phyloP scores from a whole-genome alignment of 2,329 filamentous ascomycete genomes.

The Diplodia corticola region DNA sequence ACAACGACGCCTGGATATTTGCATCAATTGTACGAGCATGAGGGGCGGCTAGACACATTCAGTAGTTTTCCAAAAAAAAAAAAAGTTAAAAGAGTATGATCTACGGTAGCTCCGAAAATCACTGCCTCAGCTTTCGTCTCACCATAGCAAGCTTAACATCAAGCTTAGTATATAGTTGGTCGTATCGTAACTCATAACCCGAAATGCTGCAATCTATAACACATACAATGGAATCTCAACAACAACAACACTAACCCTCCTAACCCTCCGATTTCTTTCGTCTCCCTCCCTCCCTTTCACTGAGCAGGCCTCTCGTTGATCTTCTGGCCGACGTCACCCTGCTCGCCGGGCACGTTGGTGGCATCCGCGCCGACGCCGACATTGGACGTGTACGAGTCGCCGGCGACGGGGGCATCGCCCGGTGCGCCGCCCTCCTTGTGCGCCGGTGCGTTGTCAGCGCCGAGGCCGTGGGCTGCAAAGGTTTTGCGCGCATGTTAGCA shows the following conservation, averaged over 20 bases:
- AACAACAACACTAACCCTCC: no score
- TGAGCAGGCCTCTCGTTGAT: constrained; percentile 4
- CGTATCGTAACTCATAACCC: neutral
- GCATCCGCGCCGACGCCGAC: neutral
- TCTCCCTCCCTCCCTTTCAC: neutral
- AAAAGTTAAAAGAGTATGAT: no score
- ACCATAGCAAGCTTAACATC: neutral
- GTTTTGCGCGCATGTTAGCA: no score
- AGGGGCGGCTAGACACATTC: no score
- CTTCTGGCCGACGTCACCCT: neutral
- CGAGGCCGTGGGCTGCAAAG: neutral
- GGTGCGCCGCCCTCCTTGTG: neutral
- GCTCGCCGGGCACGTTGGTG: constrained; percentile 1
- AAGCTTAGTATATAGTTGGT: neutral
- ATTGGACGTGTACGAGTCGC: constrained; percentile 5
- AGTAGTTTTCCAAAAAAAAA: no score
- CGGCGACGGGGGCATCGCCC: neutral
- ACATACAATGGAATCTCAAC: no score
- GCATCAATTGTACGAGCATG: no score
- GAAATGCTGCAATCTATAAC: neutral
- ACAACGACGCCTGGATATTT: no score
- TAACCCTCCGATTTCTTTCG: neutral
- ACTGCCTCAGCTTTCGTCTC: no score
- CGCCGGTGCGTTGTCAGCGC: neutral
- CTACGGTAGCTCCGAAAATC: no score